Evolutionary conservation across 2,329 filamentous ascomycete species (phyloP), one percentile per base, ranked within the genome.

Genomic region (Diaporthe capsici): DNA sequence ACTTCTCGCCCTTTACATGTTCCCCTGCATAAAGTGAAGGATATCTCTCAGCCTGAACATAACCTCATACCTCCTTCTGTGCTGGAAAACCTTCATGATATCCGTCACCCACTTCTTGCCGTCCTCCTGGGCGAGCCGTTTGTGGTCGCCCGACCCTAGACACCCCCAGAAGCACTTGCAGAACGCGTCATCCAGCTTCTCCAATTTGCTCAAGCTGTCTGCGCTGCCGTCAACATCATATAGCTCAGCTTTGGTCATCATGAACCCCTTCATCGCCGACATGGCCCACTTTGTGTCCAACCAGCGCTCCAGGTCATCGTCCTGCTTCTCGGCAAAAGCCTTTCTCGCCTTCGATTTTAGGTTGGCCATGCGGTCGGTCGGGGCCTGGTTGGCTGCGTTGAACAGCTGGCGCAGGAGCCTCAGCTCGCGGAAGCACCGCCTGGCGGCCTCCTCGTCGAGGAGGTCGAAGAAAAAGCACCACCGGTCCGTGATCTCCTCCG

Each of bases 381-480:
- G 72, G 12, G 44, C 53, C n/a, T 74, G 72, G 7, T 55, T 70
- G 13, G 72, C 72, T 6, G 72, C 72, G 20, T 71, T 74, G 44
- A 74, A 74, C 15, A 74, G 63, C 53, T 74, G 72, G 9, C 72
- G 72, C 28, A 74, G 53, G 51, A 74, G 63, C 34, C 63, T 74
- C 63, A 74, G 51, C 63, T 74, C 72, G 4, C 72, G 72, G 63
- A 74, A 74, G 44, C 72, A 74, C 31, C 72, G 31, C 65, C 72
- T 70, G 42, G 72, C 63, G 39, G 72, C 72, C 63, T 74, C 63
- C 42, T 74, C 72, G 31, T 74, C 72, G 9, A 74, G 72, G 5
- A 74, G 63, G 39, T 74, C 72, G 72, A 74, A 74, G 63, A 74
- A 74, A 7, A 74, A 74, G 53, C 63, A 67, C 72, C 72, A 74